A percentile compares a stretch with the other conserved stretches of the same genome.
These are phyloP conservation scores for Fusarium bactridioides DNA, from an alignment of 2,329 filamentous ascomycete species.

Conservation along the genomic window DNA sequence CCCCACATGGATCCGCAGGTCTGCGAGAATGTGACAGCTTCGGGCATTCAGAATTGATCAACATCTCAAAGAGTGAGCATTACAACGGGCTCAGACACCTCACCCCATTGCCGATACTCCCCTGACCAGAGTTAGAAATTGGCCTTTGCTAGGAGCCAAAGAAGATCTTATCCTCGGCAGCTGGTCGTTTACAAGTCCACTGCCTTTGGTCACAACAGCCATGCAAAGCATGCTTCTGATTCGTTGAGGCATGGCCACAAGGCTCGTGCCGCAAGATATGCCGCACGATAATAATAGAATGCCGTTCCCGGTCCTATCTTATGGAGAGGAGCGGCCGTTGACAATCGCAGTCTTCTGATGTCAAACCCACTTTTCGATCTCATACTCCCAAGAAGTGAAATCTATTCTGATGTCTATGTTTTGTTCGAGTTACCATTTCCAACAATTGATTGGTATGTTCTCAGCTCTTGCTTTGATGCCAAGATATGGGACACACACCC, in stretches of 20 bases:
- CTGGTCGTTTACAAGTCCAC: neutral
- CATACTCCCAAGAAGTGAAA: neutral
- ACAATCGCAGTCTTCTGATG: neutral
- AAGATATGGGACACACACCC: neutral
- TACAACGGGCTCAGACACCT: slow-evolving; percentile 25
- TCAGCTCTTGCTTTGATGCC: neutral
- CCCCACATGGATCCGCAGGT: slow-evolving; percentile 34
- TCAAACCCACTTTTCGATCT: neutral
- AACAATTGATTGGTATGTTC: neutral
- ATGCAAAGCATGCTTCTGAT: slow-evolving; percentile 9
- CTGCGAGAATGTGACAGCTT: slow-evolving; percentile 20
- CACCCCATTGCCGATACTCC: slow-evolving; percentile 4
- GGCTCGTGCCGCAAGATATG: slow-evolving; percentile 22
- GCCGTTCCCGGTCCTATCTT: slow-evolving; percentile 2
- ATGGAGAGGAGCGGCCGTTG: neutral
- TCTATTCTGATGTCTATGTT: neutral
- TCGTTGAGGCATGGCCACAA: slow-evolving; percentile 19
- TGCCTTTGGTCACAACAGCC: slow-evolving; percentile 9
- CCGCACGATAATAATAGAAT: slow-evolving; percentile 36
- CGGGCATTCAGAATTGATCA: slow-evolving; percentile 30
- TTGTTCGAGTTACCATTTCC: neutral
- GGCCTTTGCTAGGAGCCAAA: neutral
- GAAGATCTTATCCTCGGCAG: neutral
- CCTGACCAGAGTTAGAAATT: neutral
- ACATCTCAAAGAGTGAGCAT: slow-evolving; percentile 25